Evolutionary conservation across 2,329 filamentous ascomycete species (phyloP), one percentile per base, ranked within the genome.

Genomic region (Colletotrichum kahawae): DNA sequence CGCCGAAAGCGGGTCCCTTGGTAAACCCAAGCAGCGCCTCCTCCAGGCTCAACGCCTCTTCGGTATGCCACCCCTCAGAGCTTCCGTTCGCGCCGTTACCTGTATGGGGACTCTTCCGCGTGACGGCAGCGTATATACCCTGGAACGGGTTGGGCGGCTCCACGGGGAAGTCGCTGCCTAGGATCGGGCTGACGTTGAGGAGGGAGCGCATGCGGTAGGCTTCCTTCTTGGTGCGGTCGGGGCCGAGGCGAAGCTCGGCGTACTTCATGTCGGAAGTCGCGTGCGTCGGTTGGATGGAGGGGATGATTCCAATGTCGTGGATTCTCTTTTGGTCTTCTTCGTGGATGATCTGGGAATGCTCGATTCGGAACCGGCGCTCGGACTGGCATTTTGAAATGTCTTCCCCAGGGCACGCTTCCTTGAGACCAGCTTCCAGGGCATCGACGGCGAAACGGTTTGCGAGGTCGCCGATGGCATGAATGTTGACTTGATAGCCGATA

Each of bases 101-200:
- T 0, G 91, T 91, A 60, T 86, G 86, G 2, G 93, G 93, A 75
- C 85, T 91, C 56, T 88, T 88, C 70, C 93, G 86, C 14, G 92
- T 88, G 3, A 93, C 87, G 4, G 93, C 93, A 5, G 93, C 92
- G 78, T 93, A 94, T 51, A 94, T 91, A 21, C 93, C 93, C 70
- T 92, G 89, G 77, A 93, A 93, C 3, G 93, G 91, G 78, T 91
- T 89, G 0, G 92, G 89, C 4, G 92, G 93, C 80, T 94, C 93
- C 9, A 95, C 93, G 48, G 93, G 93, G 78, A 94, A 94, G 79
- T 94, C 93, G 64, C 91, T 93, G 4, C 93, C 93, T 2, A 95
- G 86, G 1, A 94, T 83, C 5, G 90, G 90, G 0, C 81, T 82
- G 14, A 88, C 80, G 29, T 88, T 85, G 2, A 93, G 86, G 2